phyloP scores from a whole-genome alignment of 2,329 filamentous ascomycete species.

The Sodiomyces alkalinus region DNA sequence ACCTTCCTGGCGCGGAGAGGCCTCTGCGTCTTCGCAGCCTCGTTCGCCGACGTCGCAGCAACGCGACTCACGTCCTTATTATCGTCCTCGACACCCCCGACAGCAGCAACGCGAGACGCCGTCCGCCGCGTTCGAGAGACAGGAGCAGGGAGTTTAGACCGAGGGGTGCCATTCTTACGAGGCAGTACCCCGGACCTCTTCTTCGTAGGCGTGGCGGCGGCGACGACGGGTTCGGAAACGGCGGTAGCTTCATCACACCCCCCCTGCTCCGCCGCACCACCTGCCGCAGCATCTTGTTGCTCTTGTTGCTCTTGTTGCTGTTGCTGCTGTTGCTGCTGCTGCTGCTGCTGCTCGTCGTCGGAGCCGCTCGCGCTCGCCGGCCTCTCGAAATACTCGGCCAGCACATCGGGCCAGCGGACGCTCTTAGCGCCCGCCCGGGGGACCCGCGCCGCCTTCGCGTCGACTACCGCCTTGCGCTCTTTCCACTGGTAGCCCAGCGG shows the following conservation, averaged over 20 bases:
- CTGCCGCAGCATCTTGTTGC: too few relatives aligned
- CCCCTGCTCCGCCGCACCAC: too few relatives aligned
- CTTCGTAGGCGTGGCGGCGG: neutral
- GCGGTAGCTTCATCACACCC: too few relatives aligned
- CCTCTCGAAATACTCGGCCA: neutral
- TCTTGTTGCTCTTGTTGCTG: too few relatives aligned
- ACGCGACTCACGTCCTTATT: too few relatives aligned
- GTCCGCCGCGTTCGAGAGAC: neutral
- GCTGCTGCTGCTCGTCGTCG: too few relatives aligned
- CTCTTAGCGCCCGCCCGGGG: conserved; percentile 9
- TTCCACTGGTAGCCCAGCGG: conserved; percentile 10
- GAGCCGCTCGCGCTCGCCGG: too few relatives aligned
- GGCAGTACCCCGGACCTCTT: neutral
- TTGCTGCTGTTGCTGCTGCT: too few relatives aligned
- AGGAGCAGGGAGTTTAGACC: conserved; percentile 2
- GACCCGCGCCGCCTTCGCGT: conserved; percentile 10
- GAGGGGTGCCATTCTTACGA: neutral
- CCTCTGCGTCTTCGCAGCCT: neutral
- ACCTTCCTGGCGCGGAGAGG: neutral
- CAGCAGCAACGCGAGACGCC: neutral
- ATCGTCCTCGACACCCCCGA: too few relatives aligned
- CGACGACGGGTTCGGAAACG: too few relatives aligned
- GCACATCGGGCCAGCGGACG: conserved; percentile 18
- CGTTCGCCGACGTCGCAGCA: neutral
- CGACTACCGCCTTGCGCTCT: conserved; percentile 13